Evolutionary conservation across 2,329 filamentous ascomycete species (phyloP), one percentile per base, ranked within the genome.

Genomic region (Cadophora malorum): DNA sequence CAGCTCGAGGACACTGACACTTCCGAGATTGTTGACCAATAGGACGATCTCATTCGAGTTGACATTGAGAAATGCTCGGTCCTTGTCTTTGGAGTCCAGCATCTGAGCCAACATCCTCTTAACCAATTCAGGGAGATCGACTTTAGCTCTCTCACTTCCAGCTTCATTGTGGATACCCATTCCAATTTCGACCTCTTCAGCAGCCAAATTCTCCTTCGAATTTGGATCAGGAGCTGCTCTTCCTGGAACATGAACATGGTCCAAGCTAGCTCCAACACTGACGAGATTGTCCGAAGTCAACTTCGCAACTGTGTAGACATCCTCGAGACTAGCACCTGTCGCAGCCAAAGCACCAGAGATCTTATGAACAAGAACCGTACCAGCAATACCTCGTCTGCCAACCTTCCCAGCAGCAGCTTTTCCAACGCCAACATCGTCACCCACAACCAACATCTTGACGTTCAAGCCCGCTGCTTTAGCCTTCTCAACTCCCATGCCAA

Each of bases 181-280:
- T 1, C 90, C 90, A 71, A 90, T 80, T 78, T 90, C 88, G 31
- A 89, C 85, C 76, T 89, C 85, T 49, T 82, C 85, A 3, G 73
- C 79, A 58, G 80, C 83, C 67, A 95, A 79, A 52, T 74, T 78
- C 33, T 89, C 88, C 28, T 88, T 86, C 12, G 82, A 83, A 53
- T 83, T 84, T 14, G 79, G 76, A 71, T 88, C 85, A 0, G 81
- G 79, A 7, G 82, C 77, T 1, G 83, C 86, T 69, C 94, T 86
- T 4, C 95, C 94, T 0, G 95, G 95, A 0, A 97, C 92, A 77
- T 97, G 95, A n/a, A 97, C 94, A 78, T 97, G 94, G 71, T 91
- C 90, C 52, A 97, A 81, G 64, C 92, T 95, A 3, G 92, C 91
- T 19, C 94, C 95, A 25, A 97, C 92, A 52, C 91, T 94, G 41